phyloP scores from a whole-genome alignment of 805 yeast genomes.

The Yamadazyma akitaensis region DNA sequence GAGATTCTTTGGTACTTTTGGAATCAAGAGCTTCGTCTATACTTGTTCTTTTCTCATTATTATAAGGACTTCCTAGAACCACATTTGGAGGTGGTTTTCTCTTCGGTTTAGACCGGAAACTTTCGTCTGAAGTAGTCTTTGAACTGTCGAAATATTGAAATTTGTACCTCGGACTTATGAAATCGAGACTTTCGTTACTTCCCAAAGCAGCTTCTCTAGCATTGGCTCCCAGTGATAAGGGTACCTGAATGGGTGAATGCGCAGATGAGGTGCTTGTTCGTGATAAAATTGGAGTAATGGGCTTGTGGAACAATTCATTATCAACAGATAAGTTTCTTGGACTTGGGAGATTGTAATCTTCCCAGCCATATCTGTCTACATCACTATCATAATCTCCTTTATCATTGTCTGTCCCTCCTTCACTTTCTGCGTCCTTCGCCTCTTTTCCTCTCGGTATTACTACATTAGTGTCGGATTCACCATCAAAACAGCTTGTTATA shows the following conservation, averaged over 20 bases:
- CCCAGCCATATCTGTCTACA: background rate
- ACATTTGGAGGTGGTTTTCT: constrained; percentile 29
- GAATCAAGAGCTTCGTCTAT: background rate
- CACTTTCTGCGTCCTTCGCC: background rate
- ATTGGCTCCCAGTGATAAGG: constrained; percentile 27
- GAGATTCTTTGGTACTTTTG: background rate
- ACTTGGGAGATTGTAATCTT: background rate
- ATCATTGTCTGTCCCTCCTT: background rate
- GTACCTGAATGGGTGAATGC: constrained; percentile 24
- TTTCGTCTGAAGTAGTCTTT: constrained; percentile 11
- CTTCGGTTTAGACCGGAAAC: constrained; percentile 12
- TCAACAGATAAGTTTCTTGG: background rate
- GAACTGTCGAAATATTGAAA: constrained; percentile 13
- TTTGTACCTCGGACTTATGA: constrained; percentile 3
- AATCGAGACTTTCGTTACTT: constrained; percentile 19
- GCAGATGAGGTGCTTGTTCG: constrained; percentile 11
- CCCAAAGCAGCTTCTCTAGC: constrained; percentile 24
- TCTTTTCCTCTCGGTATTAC: background rate
- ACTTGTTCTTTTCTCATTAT: background rate
- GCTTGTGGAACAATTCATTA: constrained; percentile 4
- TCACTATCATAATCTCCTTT: background rate
- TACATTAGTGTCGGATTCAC: background rate
- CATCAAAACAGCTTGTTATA: constrained; percentile 10
- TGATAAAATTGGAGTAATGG: constrained; percentile 8
- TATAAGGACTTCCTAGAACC: background rate